Conservation (phyloP, 148 eudicot genomes). For the Vaccinium myrtillus region DNA sequence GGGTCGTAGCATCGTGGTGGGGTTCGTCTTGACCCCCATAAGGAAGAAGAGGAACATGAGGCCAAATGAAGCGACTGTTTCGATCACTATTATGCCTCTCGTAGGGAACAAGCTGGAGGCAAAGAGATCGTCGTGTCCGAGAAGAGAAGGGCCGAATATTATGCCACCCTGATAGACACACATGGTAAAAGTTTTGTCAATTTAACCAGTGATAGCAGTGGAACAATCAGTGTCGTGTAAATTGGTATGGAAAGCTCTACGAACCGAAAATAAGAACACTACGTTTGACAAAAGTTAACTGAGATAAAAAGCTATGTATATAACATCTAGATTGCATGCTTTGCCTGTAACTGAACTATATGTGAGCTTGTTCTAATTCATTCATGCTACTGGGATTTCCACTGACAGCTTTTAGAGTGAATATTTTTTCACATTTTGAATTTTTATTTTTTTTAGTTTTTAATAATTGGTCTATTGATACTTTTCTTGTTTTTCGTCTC, state of each 20-base stretch:
- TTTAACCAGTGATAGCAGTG: neutral
- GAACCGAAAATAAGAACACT: neutral
- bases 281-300: neutral
- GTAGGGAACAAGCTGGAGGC: constrained; percentile 39
- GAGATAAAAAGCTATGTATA: neutral
- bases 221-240: neutral
- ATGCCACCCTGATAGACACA: constrained; percentile 50
- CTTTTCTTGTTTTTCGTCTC: neutral
- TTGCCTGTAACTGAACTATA: neutral
- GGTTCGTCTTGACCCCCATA: constrained; percentile 56
- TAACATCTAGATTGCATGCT: neutral
- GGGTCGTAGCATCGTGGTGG: constrained; percentile 35
- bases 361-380: neutral
- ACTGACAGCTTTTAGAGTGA: neutral
- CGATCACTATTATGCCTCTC: constrained; percentile 41
- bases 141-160: constrained; percentile 57
- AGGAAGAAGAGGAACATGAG: constrained; percentile 51
- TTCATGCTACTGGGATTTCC: neutral
- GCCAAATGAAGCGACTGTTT: constrained; percentile 58
- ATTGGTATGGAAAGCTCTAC: neutral
- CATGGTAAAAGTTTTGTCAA: neutral
- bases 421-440: neutral
- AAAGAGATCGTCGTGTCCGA: constrained; percentile 30
- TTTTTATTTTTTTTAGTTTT: too few species aligned
- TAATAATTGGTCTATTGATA: neutral